These are phyloP conservation scores for Alternaria postmessia DNA, from an alignment of 2,329 filamentous ascomycete species.

Conservation along the genomic window DNA sequence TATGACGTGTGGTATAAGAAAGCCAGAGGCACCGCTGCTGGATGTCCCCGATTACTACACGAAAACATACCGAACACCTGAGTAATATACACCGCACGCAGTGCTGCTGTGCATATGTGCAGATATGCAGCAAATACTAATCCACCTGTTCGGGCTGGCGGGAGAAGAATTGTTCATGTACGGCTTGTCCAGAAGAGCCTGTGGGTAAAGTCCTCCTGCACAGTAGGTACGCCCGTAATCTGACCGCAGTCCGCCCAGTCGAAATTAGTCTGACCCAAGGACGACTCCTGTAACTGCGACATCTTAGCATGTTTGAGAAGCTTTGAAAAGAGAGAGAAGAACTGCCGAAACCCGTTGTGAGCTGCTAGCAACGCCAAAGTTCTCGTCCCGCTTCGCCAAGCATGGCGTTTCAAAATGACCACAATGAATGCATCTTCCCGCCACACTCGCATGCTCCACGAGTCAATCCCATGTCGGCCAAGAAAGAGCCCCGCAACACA, in stretches of 20 bases:
- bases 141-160: slow-evolving; percentile 1
- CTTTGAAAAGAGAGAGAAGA: neutral
- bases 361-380: slow-evolving; percentile 10
- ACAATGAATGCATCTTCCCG: slow-evolving; percentile 24
- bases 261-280: neutral
- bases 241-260: slow-evolving; percentile 2
- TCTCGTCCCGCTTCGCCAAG: slow-evolving; percentile 31
- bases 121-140: neutral
- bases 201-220: slow-evolving; percentile 16
- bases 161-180: slow-evolving; percentile 5
- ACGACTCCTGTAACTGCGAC: neutral
- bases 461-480: slow-evolving; percentile 39
- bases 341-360: slow-evolving; percentile 21
- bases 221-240: slow-evolving; percentile 8
- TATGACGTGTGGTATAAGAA: neutral
- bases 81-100: neutral
- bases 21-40: neutral
- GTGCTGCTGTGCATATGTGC: neutral
- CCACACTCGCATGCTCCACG: slow-evolving; percentile 27
- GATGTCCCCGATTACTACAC: neutral
- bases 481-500: slow-evolving; percentile 40
- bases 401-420: slow-evolving; percentile 24
- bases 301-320: neutral
- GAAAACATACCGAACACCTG: neutral
- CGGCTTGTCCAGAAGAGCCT: slow-evolving; percentile 11